phyloP scores from a whole-genome alignment of 441 rosid genomes.

The Biscutella laevigata region DNA sequence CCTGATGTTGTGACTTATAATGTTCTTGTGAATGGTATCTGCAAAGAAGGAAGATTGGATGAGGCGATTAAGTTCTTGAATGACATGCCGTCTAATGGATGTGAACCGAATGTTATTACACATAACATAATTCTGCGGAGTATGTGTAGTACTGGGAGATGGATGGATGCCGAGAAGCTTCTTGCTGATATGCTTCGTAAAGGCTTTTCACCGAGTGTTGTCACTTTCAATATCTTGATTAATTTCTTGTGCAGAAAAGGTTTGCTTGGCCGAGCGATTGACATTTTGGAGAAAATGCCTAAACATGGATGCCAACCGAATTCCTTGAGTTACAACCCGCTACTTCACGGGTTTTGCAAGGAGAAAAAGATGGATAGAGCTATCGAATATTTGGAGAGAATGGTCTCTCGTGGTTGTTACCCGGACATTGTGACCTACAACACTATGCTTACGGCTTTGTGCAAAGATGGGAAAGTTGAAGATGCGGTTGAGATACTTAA shows the following conservation, averaged over 20 bases:
- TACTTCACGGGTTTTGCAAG: conserved; percentile 81
- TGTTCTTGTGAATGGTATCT: conserved; percentile 80
- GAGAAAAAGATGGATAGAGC: conserved; percentile 86
- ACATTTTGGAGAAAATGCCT: conserved; percentile 76
- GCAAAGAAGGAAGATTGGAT: conserved; percentile 74
- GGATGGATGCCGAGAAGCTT: conserved; percentile 83
- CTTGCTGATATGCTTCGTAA: conserved; percentile 59
- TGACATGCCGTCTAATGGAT: conserved; percentile 53
- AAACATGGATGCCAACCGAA: conserved; percentile 68
- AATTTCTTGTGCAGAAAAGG: conserved; percentile 77
- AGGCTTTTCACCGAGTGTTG: conserved; percentile 75
- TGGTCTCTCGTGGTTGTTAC: conserved; percentile 79
- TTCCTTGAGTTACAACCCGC: conserved; percentile 67
- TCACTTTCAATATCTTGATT: conserved; percentile 79
- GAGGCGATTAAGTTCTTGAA: conserved; percentile 78
- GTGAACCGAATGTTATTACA: conserved; percentile 72
- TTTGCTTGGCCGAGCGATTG: conserved; percentile 69
- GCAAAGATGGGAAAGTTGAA: conserved; percentile 82
- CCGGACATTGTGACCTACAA: conserved; percentile 92
- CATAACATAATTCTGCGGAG: conserved; percentile 73
- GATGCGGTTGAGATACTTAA: conserved; percentile 74
- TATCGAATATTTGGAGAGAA: conserved; percentile 65
- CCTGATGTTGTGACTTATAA: conserved; percentile 81
- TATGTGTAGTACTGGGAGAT: conserved; percentile 78
- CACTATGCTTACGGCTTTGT: conserved; percentile 74